Evolutionary conservation across 2,329 filamentous ascomycete species (phyloP).

Genomic region (Ceratocystis cacaofunesta): DNA sequence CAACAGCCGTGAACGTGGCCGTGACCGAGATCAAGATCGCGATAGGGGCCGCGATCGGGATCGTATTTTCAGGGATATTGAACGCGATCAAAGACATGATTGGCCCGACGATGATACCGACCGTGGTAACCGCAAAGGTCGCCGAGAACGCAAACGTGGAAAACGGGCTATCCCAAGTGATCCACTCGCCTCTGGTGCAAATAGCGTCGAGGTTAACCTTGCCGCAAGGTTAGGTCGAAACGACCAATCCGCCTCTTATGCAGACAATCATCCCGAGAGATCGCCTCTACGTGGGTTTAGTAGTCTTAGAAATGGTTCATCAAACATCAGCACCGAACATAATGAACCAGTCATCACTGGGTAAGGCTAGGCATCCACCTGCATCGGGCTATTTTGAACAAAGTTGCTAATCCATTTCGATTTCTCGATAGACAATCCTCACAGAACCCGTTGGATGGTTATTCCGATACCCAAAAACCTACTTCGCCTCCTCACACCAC

Average conservation of each 20-base stretch:
- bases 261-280: slow-evolving; percentile 23
- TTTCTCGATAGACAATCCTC: not conserved
- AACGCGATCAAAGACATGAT: slow-evolving; percentile 27
- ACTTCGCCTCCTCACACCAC: slow-evolving; percentile 18
- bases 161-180: not conserved
- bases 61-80: slow-evolving; percentile 22
- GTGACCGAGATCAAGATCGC: slow-evolving; percentile 16
- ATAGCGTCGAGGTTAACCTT: slow-evolving; percentile 38
- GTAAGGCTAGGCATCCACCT: not conserved
- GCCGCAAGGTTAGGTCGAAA: slow-evolving; percentile 26
- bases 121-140: slow-evolving; percentile 17
- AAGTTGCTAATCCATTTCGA: not conserved
- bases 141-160: slow-evolving; percentile 11
- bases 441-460: not conserved
- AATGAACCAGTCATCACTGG: not conserved
- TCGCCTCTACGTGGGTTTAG: slow-evolving; percentile 25
- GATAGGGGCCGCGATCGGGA: slow-evolving; percentile 4
- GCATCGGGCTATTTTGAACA: not conserved
- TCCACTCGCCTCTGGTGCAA: slow-evolving; percentile 29
- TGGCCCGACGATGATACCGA: slow-evolving; percentile 19
- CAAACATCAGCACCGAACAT: not conserved
- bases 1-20: slow-evolving; percentile 7
- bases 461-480: slow-evolving; percentile 18
- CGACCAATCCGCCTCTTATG: slow-evolving; percentile 22
- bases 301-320: slow-evolving; percentile 19